These are phyloP conservation scores for Thymus quinquecostatus DNA, from an alignment of 257 asterid species.

Conservation along the genomic window DNA sequence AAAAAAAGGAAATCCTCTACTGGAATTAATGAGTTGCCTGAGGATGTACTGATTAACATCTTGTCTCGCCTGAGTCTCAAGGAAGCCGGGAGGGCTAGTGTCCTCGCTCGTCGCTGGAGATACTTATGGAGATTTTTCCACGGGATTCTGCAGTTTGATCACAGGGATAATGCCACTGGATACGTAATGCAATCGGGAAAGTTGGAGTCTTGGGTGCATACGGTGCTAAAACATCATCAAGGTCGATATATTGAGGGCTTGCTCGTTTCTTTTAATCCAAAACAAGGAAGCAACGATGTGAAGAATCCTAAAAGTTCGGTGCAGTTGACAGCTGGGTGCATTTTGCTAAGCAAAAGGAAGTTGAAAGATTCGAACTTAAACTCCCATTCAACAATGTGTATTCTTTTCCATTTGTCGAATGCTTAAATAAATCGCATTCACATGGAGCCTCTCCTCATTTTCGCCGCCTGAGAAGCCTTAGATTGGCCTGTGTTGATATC, in stretches of 20 bases:
- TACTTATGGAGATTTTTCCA: background rate
- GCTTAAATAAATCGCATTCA: background rate
- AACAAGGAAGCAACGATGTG: too few relatives aligned
- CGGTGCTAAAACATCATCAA: background rate
- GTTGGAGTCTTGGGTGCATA: background rate
- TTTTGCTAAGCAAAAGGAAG: slow-evolving; percentile 7
- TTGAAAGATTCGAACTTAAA: background rate
- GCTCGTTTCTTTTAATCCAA: background rate
- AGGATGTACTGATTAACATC: slow-evolving; percentile 17
- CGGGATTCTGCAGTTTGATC: background rate
- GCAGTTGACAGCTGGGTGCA: background rate
- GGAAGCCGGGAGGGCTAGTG: slow-evolving; percentile 25
- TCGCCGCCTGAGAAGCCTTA: background rate
- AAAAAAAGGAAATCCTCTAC: background rate
- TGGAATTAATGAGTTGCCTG: slow-evolving; percentile 3
- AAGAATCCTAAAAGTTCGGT: too few relatives aligned
- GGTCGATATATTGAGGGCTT: background rate
- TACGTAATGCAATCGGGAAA: background rate
- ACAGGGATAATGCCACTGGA: background rate
- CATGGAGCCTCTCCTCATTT: too few relatives aligned
- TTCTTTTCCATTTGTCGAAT: background rate
- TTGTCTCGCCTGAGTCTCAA: slow-evolving; percentile 8
- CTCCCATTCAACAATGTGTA: background rate
- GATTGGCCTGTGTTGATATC: background rate
- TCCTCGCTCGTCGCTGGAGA: slow-evolving; percentile 18